Percentiles rank a stretch among this genome's conserved stretches.
Evolutionary conservation across 371 early-diverging fungal species (phyloP).

Genomic region (Umbelopsis sp.): DNA sequence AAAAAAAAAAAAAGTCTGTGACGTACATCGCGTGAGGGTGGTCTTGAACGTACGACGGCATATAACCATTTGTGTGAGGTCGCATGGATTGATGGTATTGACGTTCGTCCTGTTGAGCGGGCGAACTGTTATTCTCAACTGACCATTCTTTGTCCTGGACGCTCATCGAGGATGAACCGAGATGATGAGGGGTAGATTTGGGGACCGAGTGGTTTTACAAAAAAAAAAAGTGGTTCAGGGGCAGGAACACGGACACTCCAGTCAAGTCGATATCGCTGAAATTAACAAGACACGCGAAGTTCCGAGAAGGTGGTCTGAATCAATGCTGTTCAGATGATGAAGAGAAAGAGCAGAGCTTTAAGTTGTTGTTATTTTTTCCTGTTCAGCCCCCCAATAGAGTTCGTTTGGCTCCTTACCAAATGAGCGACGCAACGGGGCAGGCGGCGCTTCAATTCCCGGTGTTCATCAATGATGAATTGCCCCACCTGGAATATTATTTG

Average conservation of each 20-base stretch:
- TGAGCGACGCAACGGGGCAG: slow-evolving; percentile 15
- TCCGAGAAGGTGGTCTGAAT: slow-evolving; percentile 10
- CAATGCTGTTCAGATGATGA: slow-evolving; percentile 18
- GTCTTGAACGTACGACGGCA: slow-evolving; percentile 11
- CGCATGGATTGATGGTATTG: slow-evolving; percentile 13
- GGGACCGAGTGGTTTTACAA: not conserved
- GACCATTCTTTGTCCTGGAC: slow-evolving; percentile 19
- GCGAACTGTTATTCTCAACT: slow-evolving; percentile 6
- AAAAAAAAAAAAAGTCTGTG: not conserved
- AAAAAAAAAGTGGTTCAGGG: not conserved
- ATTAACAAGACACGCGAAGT: slow-evolving; percentile 9
- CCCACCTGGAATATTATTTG: not conserved
- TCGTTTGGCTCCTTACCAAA: slow-evolving; percentile 18
- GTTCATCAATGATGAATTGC: not conserved
- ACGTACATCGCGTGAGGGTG: slow-evolving; percentile 18
- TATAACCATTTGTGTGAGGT: not conserved
- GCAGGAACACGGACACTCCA: slow-evolving; percentile 9
- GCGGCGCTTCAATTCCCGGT: slow-evolving; percentile 15
- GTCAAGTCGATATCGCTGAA: not conserved
- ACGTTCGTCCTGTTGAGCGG: slow-evolving; percentile 14
- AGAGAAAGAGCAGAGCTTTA: slow-evolving; percentile 17
- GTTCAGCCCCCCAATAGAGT: slow-evolving; percentile 19
- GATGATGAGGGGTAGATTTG: slow-evolving; percentile 3
- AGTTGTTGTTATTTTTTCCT: slow-evolving; percentile 19
- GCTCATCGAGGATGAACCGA: slow-evolving; percentile 16